Conservation (phyloP, 148 eudicot species). For the Nepenthes gracilis region DNA sequence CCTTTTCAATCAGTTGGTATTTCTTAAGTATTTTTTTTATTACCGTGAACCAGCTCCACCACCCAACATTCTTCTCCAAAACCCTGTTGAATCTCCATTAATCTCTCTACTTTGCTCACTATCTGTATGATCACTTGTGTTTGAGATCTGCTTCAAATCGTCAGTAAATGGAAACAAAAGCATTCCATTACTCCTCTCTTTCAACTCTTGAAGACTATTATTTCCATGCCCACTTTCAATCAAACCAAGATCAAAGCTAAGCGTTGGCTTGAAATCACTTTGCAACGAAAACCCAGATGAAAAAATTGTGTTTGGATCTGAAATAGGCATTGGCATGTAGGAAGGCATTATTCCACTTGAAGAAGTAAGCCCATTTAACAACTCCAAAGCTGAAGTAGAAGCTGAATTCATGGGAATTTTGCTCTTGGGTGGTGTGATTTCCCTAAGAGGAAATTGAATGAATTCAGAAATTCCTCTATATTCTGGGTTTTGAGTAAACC, state of each 20-base stretch:
- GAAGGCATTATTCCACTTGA: conserved; percentile 46
- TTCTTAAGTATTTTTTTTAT: neutral
- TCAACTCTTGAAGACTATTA: conserved; percentile 14
- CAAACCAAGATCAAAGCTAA: conserved; percentile 28
- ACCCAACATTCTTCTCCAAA: conserved; percentile 59
- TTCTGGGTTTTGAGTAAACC: conserved; percentile 26
- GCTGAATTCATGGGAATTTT: too few species aligned
- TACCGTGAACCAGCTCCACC: conserved; percentile 68
- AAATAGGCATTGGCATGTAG: conserved; percentile 41
- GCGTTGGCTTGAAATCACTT: conserved; percentile 24
- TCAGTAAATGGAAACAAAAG: conserved; percentile 55
- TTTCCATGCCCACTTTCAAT: conserved; percentile 15
- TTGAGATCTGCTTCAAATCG: conserved; percentile 37
- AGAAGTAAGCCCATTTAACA: conserved; percentile 48
- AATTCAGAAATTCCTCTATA: conserved; percentile 52
- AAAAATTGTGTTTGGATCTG: conserved; percentile 29
- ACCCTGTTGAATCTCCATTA: conserved; percentile 53
- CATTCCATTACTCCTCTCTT: conserved; percentile 28
- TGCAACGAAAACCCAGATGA: conserved; percentile 39
- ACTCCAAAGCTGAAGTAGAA: conserved; percentile 49
- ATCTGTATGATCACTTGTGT: neutral
- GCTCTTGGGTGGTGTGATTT: conserved; percentile 1
- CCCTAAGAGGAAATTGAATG: conserved; percentile 56
- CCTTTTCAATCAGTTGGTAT: too few species aligned
- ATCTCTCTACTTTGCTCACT: conserved; percentile 23